phyloP scores from a whole-genome alignment of 805 yeast genomes.

The Cephaloascus fragrans region DNA sequence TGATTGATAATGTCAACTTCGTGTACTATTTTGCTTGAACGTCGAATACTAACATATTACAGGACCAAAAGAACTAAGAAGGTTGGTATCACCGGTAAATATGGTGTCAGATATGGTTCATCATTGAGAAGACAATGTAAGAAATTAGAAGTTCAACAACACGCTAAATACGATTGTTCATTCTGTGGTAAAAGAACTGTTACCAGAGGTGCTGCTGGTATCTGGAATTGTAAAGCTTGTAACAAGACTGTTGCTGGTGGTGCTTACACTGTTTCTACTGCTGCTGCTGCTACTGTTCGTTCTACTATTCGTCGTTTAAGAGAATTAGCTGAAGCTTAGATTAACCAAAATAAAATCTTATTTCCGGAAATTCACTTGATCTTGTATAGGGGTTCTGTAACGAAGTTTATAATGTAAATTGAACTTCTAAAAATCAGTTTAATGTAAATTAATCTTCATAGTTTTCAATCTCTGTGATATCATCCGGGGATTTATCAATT shows the following conservation, averaged over 20 bases:
- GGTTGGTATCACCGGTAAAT: constrained; percentile 99
- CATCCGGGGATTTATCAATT: too few species aligned
- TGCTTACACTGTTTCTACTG: constrained; percentile 98
- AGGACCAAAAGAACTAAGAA: constrained; percentile 99
- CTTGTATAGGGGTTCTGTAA: too few species aligned
- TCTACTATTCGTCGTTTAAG: constrained; percentile 99
- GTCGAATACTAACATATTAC: constrained; percentile 4
- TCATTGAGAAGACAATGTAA: constrained; percentile 99
- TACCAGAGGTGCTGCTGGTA: constrained; percentile 96
- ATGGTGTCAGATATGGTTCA: constrained; percentile 99
- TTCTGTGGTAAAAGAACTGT: constrained; percentile 99
- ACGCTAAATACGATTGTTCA: constrained; percentile 97
- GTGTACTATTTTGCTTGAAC: too few species aligned
- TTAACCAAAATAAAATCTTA: constrained; percentile 6
- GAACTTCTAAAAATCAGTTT: too few species aligned
- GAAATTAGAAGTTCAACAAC: constrained; percentile 98
- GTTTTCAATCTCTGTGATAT: too few species aligned
- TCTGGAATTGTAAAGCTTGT: constrained; percentile 97
- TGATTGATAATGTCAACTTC: too few species aligned
- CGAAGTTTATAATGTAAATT: too few species aligned
- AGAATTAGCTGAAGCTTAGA: constrained; percentile 98
- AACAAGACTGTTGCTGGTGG: constrained; percentile 98
- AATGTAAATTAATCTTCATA: too few species aligned
- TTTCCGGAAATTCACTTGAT: too few species aligned
- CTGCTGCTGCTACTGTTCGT: constrained; percentile 99